phyloP scores from a whole-genome alignment of 768 basidiomycete genomes.

The Phaffia tasmanica region DNA sequence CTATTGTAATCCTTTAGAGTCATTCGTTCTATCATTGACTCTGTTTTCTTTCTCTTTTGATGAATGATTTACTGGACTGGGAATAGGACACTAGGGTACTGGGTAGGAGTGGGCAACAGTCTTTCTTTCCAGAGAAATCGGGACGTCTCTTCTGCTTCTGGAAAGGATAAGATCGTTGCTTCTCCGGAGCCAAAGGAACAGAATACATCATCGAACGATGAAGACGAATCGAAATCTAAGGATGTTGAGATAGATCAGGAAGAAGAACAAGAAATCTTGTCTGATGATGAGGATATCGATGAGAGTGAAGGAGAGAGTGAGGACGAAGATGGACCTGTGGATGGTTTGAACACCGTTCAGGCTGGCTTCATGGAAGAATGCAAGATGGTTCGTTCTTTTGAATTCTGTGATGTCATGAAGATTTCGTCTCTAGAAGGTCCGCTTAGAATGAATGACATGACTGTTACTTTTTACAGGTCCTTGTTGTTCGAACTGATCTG shows the following conservation, averaged over 20 bases:
- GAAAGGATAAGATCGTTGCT: no score
- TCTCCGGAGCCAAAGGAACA: no score
- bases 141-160: no score
- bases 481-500: slow-evolving; percentile 48
- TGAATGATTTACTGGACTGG: no score
- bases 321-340: slow-evolving; percentile 34
- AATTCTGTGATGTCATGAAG: neutral
- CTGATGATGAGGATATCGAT: neutral
- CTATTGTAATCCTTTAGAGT: no score
- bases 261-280: neutral
- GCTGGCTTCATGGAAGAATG: slow-evolving; percentile 45
- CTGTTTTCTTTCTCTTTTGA: no score
- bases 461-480: slow-evolving; percentile 40
- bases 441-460: neutral
- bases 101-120: slow-evolving; percentile 11
- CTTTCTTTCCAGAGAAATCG: neutral
- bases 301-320: slow-evolving; percentile 29
- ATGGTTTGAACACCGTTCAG: slow-evolving; percentile 32
- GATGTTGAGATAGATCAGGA: neutral
- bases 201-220: neutral
- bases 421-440: neutral
- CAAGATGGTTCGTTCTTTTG: slow-evolving; percentile 46
- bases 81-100: slow-evolving; percentile 17
- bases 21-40: no score
- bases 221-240: neutral